Base-by-base conservation (phyloP, 768 basidiomycete species). In the Hygrophorus pudorinus region DNA sequence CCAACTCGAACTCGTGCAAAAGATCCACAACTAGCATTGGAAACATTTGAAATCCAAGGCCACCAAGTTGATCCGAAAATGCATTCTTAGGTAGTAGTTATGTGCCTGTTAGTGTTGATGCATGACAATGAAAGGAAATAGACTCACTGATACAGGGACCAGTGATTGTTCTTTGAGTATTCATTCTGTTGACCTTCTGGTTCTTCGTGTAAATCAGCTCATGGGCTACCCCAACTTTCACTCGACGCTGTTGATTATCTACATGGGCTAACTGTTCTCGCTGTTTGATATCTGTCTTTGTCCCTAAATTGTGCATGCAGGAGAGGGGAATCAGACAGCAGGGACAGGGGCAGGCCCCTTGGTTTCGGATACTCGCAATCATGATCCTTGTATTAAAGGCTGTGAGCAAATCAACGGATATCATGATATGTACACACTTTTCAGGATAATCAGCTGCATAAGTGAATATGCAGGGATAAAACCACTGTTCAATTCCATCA, bases 371-470 rank as follows among this genome's bases (percentile, higher is more conserved):
- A 41, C 45, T n/a, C 11, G 40, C 45, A 16, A 46, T 5, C 4
- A 38, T 20, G 14, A 32, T 38, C 10, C 38, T 41, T 1, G 27
- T 12, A 16, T 17, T 31, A 13, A 28, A 14, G 29, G 45, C 11
- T 17, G 33, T 27, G 6, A 33, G 21, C 18, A 20, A 13, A 5
- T 12, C 20, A 24, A 24, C 34, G 3, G 53, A 45, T 2, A 17
- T 38, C 9, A 38, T n/a, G 11, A 18, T 32, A 36, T 13, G 35
- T 8, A 48, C 56, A 42, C 28, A 64, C 63, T 62, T 62, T 46
- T 64, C 63, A 13, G 61, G 61, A 46, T 63, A 64, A 46, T 64
- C 63, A 4, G 61, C 62, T 4, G 59, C 55, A 38, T 59, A 60
- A 2, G 57, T 56, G 32, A 62, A 56, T 11, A 64, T 45, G 2